A percentile compares a stretch with the other conserved stretches of the same genome.
phyloP scores from a whole-genome alignment of 495 filamentous ascomycete species.

The Lasiosphaeris hirsuta region DNA sequence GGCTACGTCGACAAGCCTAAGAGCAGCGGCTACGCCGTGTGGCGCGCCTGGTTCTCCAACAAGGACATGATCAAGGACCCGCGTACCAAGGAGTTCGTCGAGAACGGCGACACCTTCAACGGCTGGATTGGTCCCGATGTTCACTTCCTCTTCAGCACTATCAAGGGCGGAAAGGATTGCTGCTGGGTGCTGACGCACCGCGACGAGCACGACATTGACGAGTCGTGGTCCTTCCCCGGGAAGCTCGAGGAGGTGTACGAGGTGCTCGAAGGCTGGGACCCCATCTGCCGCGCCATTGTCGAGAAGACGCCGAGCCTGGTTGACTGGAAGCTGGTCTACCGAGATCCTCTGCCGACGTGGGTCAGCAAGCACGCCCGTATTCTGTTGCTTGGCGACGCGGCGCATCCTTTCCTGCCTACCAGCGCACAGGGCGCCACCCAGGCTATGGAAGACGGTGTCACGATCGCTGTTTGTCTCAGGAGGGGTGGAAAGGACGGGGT shows the following conservation, averaged over 20 bases:
- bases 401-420: conserved; percentile 64
- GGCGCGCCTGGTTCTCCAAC: conserved; percentile 57
- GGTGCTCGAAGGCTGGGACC: conserved; percentile 61
- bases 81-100: conserved; percentile 55
- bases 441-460: conserved; percentile 63
- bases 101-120: conserved; percentile 61
- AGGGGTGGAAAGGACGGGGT: conserved; percentile 52
- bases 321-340: conserved; percentile 67
- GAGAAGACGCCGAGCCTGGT: conserved; percentile 59
- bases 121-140: conserved; percentile 58
- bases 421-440: conserved; percentile 62
- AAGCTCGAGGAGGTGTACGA: conserved; percentile 56
- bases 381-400: conserved; percentile 57
- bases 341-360: conserved; percentile 62
- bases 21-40: conserved; percentile 57
- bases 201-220: conserved; percentile 57
- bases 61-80: conserved; percentile 59
- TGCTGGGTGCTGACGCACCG: conserved; percentile 63
- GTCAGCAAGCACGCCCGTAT: conserved; percentile 56
- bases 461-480: conserved; percentile 55
- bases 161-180: conserved; percentile 59
- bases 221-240: conserved; percentile 59
- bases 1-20: conserved; percentile 60
- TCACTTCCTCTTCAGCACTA: conserved; percentile 58
- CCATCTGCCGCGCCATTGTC: conserved; percentile 53